Evolutionary conservation across 2,329 filamentous ascomycete species (phyloP), one percentile per base, ranked within the genome.

Genomic region (Sporothrix mexicana): DNA sequence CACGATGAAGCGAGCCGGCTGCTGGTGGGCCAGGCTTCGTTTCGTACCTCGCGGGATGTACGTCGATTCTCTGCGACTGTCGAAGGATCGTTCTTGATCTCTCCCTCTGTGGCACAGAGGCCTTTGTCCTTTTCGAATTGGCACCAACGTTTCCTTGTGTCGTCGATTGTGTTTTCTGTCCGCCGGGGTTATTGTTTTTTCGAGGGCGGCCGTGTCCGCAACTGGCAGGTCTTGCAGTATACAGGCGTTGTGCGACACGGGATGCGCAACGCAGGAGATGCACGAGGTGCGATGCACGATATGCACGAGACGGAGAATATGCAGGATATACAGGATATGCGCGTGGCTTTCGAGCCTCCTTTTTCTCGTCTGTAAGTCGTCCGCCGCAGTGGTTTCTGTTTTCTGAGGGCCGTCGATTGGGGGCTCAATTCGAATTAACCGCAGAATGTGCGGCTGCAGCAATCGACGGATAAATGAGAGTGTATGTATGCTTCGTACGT

Each of bases 401-500:
- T 36, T 45, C 13, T 47, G 41, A 45, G 3, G 12, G 15, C 17
- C 5, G 23, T 49, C 23, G 20, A 67, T 9, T 41, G 57, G 59
- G 36, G 64, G 62, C n/a, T 25, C 47, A 30, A 69, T 51, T 70
- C 17, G 43, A 53, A 69, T 62, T 53, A 62, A 51, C 71, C 70
- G 62, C 53, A 72, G 53, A 55, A 17, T 51, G 47, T 25, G 71
- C 71, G 43, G 64, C 51, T 59, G 71, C 62, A 62, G 25, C 10
- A 53, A 68, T 73, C 43, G 64, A 64, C 69, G 72, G 72, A 43
- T 73, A 73, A 73, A 71, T 36, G 23, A 17, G 20, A 36, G 30
- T 36, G 30, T 36, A 36, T 36, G 30, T 36, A 36, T 36, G 30
- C 30, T 36, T 6, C 15, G 41, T 25, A 12, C 41, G 20, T 17